A percentile compares a stretch with the other conserved stretches of the same genome.
These are phyloP conservation scores for Neoarthrinium moseri DNA, from an alignment of 2,329 filamentous ascomycete genomes.

Conservation along the genomic window DNA sequence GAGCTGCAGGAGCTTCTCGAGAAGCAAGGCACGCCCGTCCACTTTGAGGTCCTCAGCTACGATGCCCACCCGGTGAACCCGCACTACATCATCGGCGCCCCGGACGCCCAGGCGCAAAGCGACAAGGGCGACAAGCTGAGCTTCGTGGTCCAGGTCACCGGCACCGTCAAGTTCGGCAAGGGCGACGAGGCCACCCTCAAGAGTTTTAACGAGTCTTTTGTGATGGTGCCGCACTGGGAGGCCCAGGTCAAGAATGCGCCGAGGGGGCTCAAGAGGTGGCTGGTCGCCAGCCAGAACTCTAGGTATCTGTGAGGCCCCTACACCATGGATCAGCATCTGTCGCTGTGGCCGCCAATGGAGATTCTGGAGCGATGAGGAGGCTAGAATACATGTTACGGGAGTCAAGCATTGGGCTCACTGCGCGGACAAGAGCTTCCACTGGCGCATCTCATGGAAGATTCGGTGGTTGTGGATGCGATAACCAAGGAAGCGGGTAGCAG, in stretches of 20 bases:
- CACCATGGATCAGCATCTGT: background rate
- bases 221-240: constrained; percentile 76
- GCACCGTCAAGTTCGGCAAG: constrained; percentile 67
- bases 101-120: constrained; percentile 38
- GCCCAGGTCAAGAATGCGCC: constrained; percentile 50
- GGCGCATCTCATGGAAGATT: too few relatives aligned
- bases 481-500: too few relatives aligned
- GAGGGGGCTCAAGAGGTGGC: constrained; percentile 55
- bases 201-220: constrained; percentile 77
- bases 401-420: too few relatives aligned
- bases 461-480: too few relatives aligned
- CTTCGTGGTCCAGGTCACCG: constrained; percentile 72
- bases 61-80: constrained; percentile 79
- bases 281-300: constrained; percentile 74
- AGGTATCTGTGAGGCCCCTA: constrained; percentile 53
- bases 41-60: constrained; percentile 72
- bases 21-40: constrained; percentile 40
- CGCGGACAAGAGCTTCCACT: too few relatives aligned
- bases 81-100: constrained; percentile 58
- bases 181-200: constrained; percentile 62
- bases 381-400: too few relatives aligned
- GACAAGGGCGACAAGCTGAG: constrained; percentile 60
- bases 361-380: too few relatives aligned
- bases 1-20: constrained; percentile 70
- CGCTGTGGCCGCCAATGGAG: too few relatives aligned